Evolutionary conservation across 75 land plant genomes (phyloP).

Genomic region (Selaginella tamariscina): DNA sequence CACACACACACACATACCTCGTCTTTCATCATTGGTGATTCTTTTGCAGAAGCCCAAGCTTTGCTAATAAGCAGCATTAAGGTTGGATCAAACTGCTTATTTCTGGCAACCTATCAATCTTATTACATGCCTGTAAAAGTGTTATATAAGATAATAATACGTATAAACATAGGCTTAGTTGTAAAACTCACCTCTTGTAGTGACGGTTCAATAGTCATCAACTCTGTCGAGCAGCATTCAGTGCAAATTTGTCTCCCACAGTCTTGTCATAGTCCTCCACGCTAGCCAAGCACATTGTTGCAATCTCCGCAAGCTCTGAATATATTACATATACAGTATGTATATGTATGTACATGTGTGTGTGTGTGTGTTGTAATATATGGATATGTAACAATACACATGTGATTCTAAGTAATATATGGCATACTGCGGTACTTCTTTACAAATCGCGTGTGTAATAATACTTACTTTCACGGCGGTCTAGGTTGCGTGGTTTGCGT

Average conservation of each 20-base stretch:
- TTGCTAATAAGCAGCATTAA: slow-evolving; percentile 63
- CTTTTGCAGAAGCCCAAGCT: slow-evolving; percentile 91
- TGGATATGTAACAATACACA: no score
- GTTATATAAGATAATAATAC: no score
- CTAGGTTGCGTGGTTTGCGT: slow-evolving; percentile 45
- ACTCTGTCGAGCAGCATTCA: slow-evolving; percentile 64
- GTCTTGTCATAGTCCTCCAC: slow-evolving; percentile 68
- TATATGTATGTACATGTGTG: background rate
- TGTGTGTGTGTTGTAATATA: no score
- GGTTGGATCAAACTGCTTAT: slow-evolving; percentile 73
- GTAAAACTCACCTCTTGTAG: no score
- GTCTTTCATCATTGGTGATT: slow-evolving; percentile 67
- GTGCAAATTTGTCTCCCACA: slow-evolving; percentile 42
- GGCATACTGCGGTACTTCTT: no score
- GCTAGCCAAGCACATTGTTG: slow-evolving; percentile 49
- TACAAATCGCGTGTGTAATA: background rate
- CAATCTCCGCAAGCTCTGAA: slow-evolving; percentile 46
- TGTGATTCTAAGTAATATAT: no score
- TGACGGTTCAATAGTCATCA: slow-evolving; percentile 70
- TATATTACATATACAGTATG: background rate
- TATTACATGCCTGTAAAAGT: slow-evolving; percentile 72
- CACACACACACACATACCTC: no score
- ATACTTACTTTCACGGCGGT: slow-evolving; percentile 50
- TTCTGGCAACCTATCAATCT: slow-evolving; percentile 74
- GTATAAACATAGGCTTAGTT: no score